A percentile compares a stretch with the other conserved stretches of the same genome.
phyloP scores from a whole-genome alignment of 331 rosid genomes.

The Quercus lobata region DNA sequence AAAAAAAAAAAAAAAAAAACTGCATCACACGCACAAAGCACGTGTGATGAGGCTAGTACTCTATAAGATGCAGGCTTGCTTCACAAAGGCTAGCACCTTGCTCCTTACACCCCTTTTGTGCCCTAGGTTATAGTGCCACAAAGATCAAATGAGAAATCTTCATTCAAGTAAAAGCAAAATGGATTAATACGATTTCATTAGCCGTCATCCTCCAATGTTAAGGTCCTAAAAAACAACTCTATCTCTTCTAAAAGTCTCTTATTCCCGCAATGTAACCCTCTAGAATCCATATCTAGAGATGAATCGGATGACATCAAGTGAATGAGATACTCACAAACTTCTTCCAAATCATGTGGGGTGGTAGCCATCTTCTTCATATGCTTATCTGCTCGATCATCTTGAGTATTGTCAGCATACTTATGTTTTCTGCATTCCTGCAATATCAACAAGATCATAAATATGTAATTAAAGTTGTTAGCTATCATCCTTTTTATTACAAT shows the following conservation, averaged over 20 bases:
- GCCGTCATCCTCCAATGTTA: conserved; percentile 31
- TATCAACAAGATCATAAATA: conserved; percentile 15
- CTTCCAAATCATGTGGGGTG: conserved; percentile 38
- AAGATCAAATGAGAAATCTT: background rate
- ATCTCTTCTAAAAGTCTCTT: conserved; percentile 57
- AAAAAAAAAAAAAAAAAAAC: too few species aligned
- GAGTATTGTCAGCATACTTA: conserved; percentile 31
- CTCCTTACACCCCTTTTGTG: background rate
- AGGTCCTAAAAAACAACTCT: conserved; percentile 54
- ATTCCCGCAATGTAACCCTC: conserved; percentile 28
- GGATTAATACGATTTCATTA: background rate
- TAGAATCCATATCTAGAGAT: conserved; percentile 23
- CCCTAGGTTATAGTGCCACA: background rate
- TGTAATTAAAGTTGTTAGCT: background rate
- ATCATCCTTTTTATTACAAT: background rate
- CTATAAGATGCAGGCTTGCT: background rate
- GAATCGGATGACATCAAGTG: conserved; percentile 62
- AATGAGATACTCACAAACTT: conserved; percentile 54
- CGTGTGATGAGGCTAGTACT: too few species aligned
- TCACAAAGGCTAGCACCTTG: background rate
- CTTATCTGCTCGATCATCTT: conserved; percentile 29
- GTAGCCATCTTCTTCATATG: conserved; percentile 30
- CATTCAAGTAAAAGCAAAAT: background rate
- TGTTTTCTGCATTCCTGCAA: conserved; percentile 70
- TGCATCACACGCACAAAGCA: too few species aligned